Percentiles rank a stretch among this genome's conserved stretches.
Conservation (phyloP, 164 flowering plant genomes). For the Stephania yunnanensis region DNA sequence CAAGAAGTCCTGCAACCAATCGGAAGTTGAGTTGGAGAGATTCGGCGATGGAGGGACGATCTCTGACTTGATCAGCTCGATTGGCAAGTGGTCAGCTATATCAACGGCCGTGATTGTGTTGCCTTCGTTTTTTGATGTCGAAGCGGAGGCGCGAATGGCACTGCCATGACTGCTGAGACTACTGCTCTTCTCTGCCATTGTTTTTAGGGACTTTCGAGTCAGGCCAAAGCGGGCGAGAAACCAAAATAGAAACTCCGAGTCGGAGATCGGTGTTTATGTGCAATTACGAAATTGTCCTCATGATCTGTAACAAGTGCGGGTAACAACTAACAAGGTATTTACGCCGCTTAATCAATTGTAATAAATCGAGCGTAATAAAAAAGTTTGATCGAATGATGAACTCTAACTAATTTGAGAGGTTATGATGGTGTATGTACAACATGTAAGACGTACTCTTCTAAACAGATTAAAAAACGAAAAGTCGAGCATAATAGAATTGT, state of each 20-base stretch:
- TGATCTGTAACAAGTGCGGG: too few relatives aligned
- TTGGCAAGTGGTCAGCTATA: constrained; percentile 38
- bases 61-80: constrained; percentile 52
- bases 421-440: too few relatives aligned
- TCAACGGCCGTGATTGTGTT: constrained; percentile 12
- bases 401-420: too few relatives aligned
- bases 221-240: background rate
- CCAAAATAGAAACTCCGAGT: background rate
- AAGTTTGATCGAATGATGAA: too few relatives aligned
- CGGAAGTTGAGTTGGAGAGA: constrained; percentile 40
- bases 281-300: constrained; percentile 11
- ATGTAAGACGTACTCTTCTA: too few relatives aligned
- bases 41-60: constrained; percentile 59
- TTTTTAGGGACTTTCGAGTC: background rate
- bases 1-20: constrained; percentile 60
- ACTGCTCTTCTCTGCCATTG: background rate
- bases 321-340: too few relatives aligned
- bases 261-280: background rate
- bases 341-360: too few relatives aligned
- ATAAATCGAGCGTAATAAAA: too few relatives aligned
- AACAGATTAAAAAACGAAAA: too few relatives aligned
- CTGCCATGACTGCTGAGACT: background rate
- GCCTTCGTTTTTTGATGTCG: background rate
- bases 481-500: too few relatives aligned
- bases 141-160: background rate